A percentile compares a stretch with the other conserved stretches of the same genome.
Conservation (phyloP, 805 yeast species). For the Wickerhamomyces ciferrii region DNA sequence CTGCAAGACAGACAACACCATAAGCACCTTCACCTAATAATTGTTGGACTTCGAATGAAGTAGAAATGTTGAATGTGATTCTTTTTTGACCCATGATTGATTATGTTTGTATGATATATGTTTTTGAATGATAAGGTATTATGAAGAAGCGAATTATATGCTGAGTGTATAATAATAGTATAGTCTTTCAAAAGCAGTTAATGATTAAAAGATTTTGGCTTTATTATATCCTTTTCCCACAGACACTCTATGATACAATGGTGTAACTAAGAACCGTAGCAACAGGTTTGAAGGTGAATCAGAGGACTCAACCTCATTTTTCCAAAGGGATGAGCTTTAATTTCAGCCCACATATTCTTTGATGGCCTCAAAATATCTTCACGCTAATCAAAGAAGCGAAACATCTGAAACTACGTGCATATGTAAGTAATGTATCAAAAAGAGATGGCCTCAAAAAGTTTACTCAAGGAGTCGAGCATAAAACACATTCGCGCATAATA, state of each 20-base stretch:
- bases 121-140: not conserved
- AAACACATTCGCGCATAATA: not conserved
- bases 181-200: no score
- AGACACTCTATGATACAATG: not conserved
- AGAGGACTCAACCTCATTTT: not conserved
- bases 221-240: no score
- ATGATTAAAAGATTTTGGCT: no score
- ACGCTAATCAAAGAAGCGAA: not conserved
- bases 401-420: not conserved
- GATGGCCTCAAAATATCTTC: not conserved
- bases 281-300: not conserved
- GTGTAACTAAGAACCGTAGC: not conserved
- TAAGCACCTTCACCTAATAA: constrained; percentile 96
- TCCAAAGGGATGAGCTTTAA: not conserved
- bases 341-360: no score
- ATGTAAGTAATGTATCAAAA: not conserved
- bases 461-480: not conserved
- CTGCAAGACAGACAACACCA: constrained; percentile 88
- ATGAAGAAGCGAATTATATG: no score
- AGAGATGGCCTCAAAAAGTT: not conserved
- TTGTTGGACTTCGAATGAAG: constrained; percentile 79
- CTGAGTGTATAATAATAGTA: no score
- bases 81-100: constrained; percentile 24
- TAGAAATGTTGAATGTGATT: constrained; percentile 74
- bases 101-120: not conserved